Evolutionary conservation across 371 early-diverging fungal species (phyloP).

Genomic region (Lichtheimia ramosa): DNA sequence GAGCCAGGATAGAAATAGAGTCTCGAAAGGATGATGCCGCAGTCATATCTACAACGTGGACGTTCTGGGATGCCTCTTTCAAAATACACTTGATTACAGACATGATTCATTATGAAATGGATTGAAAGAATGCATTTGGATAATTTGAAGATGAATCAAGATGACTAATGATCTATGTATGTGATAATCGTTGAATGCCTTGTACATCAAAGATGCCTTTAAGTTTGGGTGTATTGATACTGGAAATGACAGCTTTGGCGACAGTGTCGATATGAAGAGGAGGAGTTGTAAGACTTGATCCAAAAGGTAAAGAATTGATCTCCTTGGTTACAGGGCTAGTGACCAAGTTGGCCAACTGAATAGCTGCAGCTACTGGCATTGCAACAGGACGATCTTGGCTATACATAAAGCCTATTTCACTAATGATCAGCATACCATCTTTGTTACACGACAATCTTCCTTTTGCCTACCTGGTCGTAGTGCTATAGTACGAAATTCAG

Average conservation of each 20-base stretch:
- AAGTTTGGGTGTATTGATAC: slow-evolving; percentile 37
- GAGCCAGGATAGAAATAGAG: too few relatives aligned
- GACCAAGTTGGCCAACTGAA: slow-evolving; percentile 50
- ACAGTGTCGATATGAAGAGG: slow-evolving; percentile 63
- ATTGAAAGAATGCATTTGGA: too few relatives aligned
- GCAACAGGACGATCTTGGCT: slow-evolving; percentile 59
- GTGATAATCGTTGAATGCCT: slow-evolving; percentile 39
- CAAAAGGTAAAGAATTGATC: slow-evolving; percentile 57
- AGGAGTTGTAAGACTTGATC: slow-evolving; percentile 58
- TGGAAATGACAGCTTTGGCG: slow-evolving; percentile 60
- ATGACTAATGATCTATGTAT: not conserved
- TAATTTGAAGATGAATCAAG: too few relatives aligned
- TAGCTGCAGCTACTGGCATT: slow-evolving; percentile 57
- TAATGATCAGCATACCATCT: not conserved
- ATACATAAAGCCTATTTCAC: slow-evolving; percentile 58
- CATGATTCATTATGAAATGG: too few relatives aligned
- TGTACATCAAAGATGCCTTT: slow-evolving; percentile 55
- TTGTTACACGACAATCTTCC: not conserved
- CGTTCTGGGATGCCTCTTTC: too few relatives aligned
- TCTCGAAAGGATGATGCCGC: too few relatives aligned
- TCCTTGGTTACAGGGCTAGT: slow-evolving; percentile 42
- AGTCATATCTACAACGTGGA: too few relatives aligned
- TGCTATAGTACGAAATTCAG: slow-evolving; percentile 60
- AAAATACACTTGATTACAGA: too few relatives aligned
- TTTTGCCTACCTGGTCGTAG: slow-evolving; percentile 61